Percentiles rank a stretch among this genome's conserved stretches.
These are phyloP conservation scores for Trichoderma gamsii DNA, from an alignment of 495 filamentous ascomycete species.

Conservation along the genomic window DNA sequence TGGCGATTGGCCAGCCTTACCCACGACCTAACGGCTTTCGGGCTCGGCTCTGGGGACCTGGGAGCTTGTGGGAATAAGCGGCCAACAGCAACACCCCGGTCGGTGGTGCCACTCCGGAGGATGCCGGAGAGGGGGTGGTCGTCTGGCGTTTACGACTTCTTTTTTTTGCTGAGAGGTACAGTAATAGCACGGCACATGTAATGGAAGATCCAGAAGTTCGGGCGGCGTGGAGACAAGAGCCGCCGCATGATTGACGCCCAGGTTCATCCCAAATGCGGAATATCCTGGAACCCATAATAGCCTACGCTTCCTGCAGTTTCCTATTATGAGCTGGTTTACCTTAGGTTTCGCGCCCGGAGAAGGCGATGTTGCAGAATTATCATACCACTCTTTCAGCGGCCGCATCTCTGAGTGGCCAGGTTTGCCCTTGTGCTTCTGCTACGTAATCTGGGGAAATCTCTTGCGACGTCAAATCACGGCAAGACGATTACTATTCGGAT, in stretches of 20 bases:
- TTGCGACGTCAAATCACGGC: background rate
- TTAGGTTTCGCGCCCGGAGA: background rate
- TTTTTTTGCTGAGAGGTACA: background rate
- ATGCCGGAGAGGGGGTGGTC: background rate
- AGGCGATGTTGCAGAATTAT: background rate
- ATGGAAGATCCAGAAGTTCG: background rate
- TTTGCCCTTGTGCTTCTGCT: background rate
- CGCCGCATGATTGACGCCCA: background rate
- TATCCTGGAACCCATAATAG: background rate
- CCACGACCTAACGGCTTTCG: background rate
- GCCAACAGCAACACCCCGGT: background rate
- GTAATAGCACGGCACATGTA: background rate
- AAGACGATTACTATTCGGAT: background rate
- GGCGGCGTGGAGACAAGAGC: background rate
- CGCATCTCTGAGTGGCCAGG: background rate
- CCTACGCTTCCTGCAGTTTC: background rate
- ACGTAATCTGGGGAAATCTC: background rate
- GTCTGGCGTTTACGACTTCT: background rate
- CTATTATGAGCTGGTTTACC: background rate
- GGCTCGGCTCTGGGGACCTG: background rate
- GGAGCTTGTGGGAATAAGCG: background rate
- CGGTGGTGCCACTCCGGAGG: constrained; percentile 11
- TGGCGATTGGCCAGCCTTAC: background rate
- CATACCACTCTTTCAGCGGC: background rate
- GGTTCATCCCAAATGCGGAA: background rate